phyloP scores from a whole-genome alignment of 2,329 filamentous ascomycete species.

The Coniochaeta ligniaria region DNA sequence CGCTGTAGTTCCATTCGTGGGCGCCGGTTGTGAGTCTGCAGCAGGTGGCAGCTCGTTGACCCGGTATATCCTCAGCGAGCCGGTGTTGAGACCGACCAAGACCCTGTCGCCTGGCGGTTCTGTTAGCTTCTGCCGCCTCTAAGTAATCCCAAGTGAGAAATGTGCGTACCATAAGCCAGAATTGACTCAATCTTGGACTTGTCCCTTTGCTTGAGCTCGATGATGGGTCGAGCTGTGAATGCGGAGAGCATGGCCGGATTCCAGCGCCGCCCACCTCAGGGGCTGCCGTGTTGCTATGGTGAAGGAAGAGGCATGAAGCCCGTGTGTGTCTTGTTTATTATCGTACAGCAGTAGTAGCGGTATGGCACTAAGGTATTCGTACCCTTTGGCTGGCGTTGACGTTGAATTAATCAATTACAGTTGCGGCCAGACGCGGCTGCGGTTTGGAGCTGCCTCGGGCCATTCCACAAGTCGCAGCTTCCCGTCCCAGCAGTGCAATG shows the following conservation, averaged over 20 bases:
- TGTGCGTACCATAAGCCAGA: slow-evolving; percentile 67
- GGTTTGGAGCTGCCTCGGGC: neutral
- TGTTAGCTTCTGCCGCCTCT: neutral
- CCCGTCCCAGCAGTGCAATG: neutral
- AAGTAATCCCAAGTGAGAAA: neutral
- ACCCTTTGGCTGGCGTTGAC: too few species aligned
- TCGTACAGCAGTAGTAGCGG: neutral
- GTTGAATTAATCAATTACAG: neutral
- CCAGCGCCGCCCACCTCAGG: slow-evolving; percentile 29
- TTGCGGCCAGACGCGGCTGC: neutral
- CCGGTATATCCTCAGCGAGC: slow-evolving; percentile 82
- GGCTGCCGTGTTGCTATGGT: neutral
- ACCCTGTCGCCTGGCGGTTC: slow-evolving; percentile 62
- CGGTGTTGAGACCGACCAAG: slow-evolving; percentile 85
- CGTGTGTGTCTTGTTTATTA: neutral
- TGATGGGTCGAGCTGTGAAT: slow-evolving; percentile 90
- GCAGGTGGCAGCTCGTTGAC: slow-evolving; percentile 59
- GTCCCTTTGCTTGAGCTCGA: slow-evolving; percentile 93
- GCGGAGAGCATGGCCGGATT: slow-evolving; percentile 79
- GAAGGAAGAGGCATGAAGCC: neutral
- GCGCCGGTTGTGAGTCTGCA: slow-evolving; percentile 17
- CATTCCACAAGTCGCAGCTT: neutral
- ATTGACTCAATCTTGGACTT: slow-evolving; percentile 97
- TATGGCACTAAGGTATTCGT: neutral
- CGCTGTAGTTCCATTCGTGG: slow-evolving; percentile 19